Conservation (phyloP, 129 eudicot species). For the Flaveria robusta region DNA sequence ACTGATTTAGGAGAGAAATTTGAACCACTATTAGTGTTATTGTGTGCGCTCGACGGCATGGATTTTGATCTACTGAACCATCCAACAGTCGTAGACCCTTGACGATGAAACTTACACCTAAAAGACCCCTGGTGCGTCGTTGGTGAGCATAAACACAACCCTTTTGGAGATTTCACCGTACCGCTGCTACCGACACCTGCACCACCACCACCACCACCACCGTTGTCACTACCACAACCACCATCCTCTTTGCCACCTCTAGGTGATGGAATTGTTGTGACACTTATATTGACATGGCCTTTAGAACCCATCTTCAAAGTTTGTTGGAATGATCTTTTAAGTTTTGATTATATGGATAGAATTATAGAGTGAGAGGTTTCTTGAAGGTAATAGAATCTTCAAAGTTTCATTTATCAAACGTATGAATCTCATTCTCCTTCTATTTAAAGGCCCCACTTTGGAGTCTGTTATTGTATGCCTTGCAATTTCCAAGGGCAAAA, state of each 20-base stretch:
- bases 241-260: slow-evolving; percentile 39
- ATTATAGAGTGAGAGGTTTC: slow-evolving; percentile 19
- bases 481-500: not conserved
- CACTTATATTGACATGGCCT: slow-evolving; percentile 31
- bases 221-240: not conserved
- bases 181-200: not conserved
- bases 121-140: slow-evolving; percentile 81
- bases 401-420: slow-evolving; percentile 26
- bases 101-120: slow-evolving; percentile 74
- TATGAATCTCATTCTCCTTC: slow-evolving; percentile 26
- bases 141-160: slow-evolving; percentile 71
- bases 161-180: slow-evolving; percentile 47
- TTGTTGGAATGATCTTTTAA: not conserved
- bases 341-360: not conserved
- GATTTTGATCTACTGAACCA: slow-evolving; percentile 68
- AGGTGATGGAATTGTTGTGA: slow-evolving; percentile 47
- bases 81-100: slow-evolving; percentile 26
- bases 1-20: slow-evolving; percentile 47
- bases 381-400: slow-evolving; percentile 16
- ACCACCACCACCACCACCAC: slow-evolving; percentile 10
- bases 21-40: slow-evolving; percentile 7
- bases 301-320: slow-evolving; percentile 39
- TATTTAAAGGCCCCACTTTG: slow-evolving; percentile 34
- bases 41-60: slow-evolving; percentile 44
- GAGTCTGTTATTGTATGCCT: not conserved